Base-by-base conservation (phyloP, 306 rosid species). In the Glycine latifolia region DNA sequence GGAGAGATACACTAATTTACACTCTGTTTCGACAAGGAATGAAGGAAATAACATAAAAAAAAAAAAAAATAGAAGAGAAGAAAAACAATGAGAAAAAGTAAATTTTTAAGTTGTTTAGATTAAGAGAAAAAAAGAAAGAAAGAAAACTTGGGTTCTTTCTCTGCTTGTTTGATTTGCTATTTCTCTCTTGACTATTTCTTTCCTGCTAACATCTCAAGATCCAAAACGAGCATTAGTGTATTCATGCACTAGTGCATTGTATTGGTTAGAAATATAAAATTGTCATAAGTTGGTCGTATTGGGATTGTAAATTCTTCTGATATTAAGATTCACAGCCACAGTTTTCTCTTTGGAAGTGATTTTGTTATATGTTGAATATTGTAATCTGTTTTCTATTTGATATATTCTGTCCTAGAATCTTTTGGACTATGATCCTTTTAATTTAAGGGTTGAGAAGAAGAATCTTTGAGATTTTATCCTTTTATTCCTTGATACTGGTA, bases 301-400 rank as follows among this genome's bases (percentile, higher is more conserved):
- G 59, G 33, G 35, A 49, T 44, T 10, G 10, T 58, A 74, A 66
- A 20, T 70, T 76, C 16, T 53, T 70, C 58, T 11, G 4, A 55
- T 10, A 44, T 44, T 70, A 46, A 14, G 43, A 61, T 48, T 67
- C 73, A 8, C n/a, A 16, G 53, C 39, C 56, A 10, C 7, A 31
- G 16, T 65, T 79, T 56, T 80, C 53, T 76, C 16, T 53, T 54
- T 65, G 43, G 77, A 71, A 43, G 12, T 48, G 41, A 55, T 50
- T 65, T 71, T 66, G 15, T 62, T 39, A 5, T 6, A 66, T 63
- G 49, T 48, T 71, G 20, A 62, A 55, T 48, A 37, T 39, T 61
- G 13, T 50, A 54, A 3, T 54, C 17, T 47, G 11, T 20, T 53
- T 61, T 77, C 12, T 10, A 77, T 48, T 55, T 68, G 8, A 63